Evolutionary conservation across 1,284 basidiomycete genomes (phyloP).

Genomic region (Apiotrichum mycotoxinovorans): DNA sequence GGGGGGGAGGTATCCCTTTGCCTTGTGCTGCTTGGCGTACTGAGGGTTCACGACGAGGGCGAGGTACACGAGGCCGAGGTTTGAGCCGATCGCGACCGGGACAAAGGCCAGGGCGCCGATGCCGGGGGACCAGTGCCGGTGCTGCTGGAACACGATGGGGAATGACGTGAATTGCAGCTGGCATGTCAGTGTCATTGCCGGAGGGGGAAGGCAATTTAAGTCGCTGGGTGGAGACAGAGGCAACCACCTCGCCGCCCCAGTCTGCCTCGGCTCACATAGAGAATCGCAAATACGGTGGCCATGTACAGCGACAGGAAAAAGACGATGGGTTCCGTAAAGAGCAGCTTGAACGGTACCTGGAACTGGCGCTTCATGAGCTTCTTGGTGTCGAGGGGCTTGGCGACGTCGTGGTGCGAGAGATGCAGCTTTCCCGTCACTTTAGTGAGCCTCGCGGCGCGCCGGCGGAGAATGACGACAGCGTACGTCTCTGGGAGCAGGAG

Average conservation of each 20-base stretch:
- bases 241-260: too few species aligned
- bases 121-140: constrained; percentile 45
- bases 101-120: constrained; percentile 62
- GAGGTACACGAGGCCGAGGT: constrained; percentile 59
- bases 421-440: constrained; percentile 39
- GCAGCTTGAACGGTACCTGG: constrained; percentile 54
- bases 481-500: constrained; percentile 49
- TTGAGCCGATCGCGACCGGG: constrained; percentile 60
- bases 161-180: constrained; percentile 35
- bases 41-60: constrained; percentile 34
- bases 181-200: background rate
- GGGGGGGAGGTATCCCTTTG: constrained; percentile 28
- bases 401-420: constrained; percentile 46
- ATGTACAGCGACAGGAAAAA: constrained; percentile 54
- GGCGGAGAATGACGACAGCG: constrained; percentile 45
- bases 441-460: constrained; percentile 33
- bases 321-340: constrained; percentile 65
- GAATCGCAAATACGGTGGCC: constrained; percentile 26
- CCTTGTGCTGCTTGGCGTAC: constrained; percentile 21
- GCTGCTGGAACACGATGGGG: constrained; percentile 50
- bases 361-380: constrained; percentile 38
- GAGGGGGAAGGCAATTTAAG: too few species aligned
- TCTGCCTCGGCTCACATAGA: constrained; percentile 27
- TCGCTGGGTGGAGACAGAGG: too few species aligned
- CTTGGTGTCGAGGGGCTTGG: constrained; percentile 35